Evolutionary conservation across 2,329 filamentous ascomycete species (phyloP), one percentile per base, ranked within the genome.

Genomic region (Claviceps capensis): DNA sequence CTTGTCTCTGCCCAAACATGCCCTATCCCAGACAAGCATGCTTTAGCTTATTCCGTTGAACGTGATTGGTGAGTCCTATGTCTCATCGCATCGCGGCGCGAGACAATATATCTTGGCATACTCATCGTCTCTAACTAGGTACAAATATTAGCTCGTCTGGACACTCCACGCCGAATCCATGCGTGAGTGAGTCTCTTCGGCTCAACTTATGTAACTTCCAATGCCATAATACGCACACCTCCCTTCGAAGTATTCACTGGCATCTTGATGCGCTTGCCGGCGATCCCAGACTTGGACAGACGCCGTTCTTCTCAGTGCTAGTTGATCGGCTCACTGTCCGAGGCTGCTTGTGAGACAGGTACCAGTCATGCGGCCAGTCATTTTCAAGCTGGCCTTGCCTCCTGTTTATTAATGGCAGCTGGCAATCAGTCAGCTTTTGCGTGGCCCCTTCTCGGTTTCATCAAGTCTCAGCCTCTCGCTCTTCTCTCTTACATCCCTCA

Each of bases 21-120:
- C 50, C 44, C 44, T 34, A 43, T 51, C 44, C 45, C 44, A 45
- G 50, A 1, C 26, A 45, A 40, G 50, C 50, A 41, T 51, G 22
- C 6, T 36, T 48, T 47, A 37, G 49, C 49, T 47, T 41, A 3
- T 38, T 13, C 34, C 5, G 16, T 7, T 30, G 30, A 36, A 37
- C 22, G n/a, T 46, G 43, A 47, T 46, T 47, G 42, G 49, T 38
- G 14, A 23, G 38, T 37, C 26, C 30, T 45, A 34, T 40, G 36
- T 47, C 45, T 47, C 45, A 47, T 47, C 49, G 49, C 42, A 50
- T 38, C 30, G 16, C 30, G 49, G 9, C n/a, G 43, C 19, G n/a
- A 51, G 42, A 51, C 49, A 41, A 51, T 51, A 43, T 43, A 51
- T 30, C 34, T 30, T 11, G 19, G 36, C 49, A 47, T 41, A 51